Evolutionary conservation across 441 rosid genomes (phyloP), one percentile per base, ranked within the genome.

Genomic region (Manihot esculenta): DNA sequence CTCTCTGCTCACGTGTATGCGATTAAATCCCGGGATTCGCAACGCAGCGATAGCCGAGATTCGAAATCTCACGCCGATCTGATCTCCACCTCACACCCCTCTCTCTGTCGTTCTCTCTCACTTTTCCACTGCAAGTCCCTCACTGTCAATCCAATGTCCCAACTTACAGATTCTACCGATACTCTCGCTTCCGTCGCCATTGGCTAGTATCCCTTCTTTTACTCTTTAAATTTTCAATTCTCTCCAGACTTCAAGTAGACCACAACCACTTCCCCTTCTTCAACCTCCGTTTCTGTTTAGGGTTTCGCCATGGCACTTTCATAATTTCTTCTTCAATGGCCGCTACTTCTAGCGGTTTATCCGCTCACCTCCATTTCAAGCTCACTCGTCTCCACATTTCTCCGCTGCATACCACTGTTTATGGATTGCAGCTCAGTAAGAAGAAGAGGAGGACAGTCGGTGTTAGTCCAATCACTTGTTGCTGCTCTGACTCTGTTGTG

Each of bases 401-500:
- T 26, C 80, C 60, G 7, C 30, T 57, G 4, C 80, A 49, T 42
- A 50, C 68, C 13, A n/a, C 68, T 67, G 54, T 47, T 55, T 64
- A 69, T 66, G 84, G 80, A 56, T 59, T 77, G 61, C 81, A 76
- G 51, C 50, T 69, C 56, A 76, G 71, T 63, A 80, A 50, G 77
- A 74, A 75, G 69, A 82, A 65, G 51, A 23, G 76, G 71, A 76
- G 74, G 27, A 51, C 68, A 7, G 44, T 63, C 56, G 27, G 62
- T 7, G 70, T 63, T 78, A 74, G 45, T 41, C 82, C 78, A 69
- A 69, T 89, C 70, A 71, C 74, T 20, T 87, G 92, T 76, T 84
- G 88, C 74, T 81, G 79, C 81, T 84, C 96, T 1, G 89, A 84
- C 74, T 78, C 91, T 49, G 81, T 77, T 15, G 79, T 84, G 76